phyloP scores from a whole-genome alignment of 1,139 yeast genomes.

The Geotrichum candidum region DNA sequence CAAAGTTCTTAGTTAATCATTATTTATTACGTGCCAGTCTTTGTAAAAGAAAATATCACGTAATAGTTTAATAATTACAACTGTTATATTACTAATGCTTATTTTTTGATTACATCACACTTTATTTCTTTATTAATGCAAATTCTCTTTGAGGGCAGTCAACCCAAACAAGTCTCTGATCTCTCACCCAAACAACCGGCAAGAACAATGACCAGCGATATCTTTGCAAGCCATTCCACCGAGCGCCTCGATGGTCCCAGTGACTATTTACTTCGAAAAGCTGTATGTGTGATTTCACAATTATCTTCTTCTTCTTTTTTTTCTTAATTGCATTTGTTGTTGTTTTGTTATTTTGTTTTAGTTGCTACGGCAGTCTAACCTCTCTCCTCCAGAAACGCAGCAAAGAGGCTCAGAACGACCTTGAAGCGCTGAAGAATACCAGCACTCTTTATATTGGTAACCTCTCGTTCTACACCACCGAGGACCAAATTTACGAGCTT shows the following conservation, averaged over 20 bases:
- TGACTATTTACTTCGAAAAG: slow-evolving; percentile 66
- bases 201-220: neutral
- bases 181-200: neutral
- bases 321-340: neutral
- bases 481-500: slow-evolving; percentile 84
- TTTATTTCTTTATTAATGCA: too few species aligned
- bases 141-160: neutral
- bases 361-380: neutral
- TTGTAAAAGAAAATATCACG: too few species aligned
- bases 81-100: too few species aligned
- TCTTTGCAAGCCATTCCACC: slow-evolving; percentile 43
- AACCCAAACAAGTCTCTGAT: neutral
- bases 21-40: too few species aligned
- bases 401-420: slow-evolving; percentile 46
- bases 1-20: too few species aligned
- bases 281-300: slow-evolving; percentile 41
- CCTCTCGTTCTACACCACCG: slow-evolving; percentile 79
- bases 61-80: too few species aligned
- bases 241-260: slow-evolving; percentile 75
- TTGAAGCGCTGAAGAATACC: slow-evolving; percentile 58
- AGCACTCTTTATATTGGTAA: slow-evolving; percentile 86
- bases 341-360: slow-evolving; percentile 17
- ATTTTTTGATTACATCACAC: too few species aligned
- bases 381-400: slow-evolving; percentile 23
- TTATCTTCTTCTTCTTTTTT: slow-evolving; percentile 18